These are phyloP conservation scores for Pichia rugopelliculosa DNA, from an alignment of 805 yeast genomes.

Conservation along the genomic window DNA sequence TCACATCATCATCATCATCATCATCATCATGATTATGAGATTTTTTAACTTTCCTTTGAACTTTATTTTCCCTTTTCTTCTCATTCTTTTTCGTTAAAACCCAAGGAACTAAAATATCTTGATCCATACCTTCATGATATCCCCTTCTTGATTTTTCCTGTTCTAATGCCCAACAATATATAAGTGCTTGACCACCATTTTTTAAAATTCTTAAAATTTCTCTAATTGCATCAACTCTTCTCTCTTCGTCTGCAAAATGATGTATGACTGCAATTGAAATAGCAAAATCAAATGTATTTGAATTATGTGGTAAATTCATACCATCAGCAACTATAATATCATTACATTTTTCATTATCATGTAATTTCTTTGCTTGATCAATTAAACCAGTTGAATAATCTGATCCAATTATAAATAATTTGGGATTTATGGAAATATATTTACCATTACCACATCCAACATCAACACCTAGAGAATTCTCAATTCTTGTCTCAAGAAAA, in stretches of 20 bases:
- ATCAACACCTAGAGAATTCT: constrained; percentile 74
- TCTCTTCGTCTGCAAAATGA: constrained; percentile 79
- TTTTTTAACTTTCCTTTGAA: constrained; percentile 7
- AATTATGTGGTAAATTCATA: constrained; percentile 50
- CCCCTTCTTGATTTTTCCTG: constrained; percentile 86
- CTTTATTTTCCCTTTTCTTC: constrained; percentile 8
- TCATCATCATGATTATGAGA: constrained; percentile 14
- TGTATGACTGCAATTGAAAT: constrained; percentile 94
- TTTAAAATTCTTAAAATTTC: constrained; percentile 54
- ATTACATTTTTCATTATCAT: constrained; percentile 20
- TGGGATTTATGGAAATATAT: constrained; percentile 64
- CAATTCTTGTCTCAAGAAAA: constrained; percentile 43
- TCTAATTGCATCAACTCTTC: constrained; percentile 68
- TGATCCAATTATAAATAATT: constrained; percentile 64
- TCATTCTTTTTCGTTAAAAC: constrained; percentile 51
- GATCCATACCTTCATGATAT: constrained; percentile 84
- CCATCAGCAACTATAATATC: constrained; percentile 82
- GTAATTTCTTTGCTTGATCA: constrained; percentile 48
- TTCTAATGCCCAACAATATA: constrained; percentile 96
- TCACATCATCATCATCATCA: constrained; percentile 12
- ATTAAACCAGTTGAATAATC: constrained; percentile 68
- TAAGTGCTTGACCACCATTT: constrained; percentile 59
- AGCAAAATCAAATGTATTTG: constrained; percentile 60
- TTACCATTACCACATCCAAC: constrained; percentile 98
- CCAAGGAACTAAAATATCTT: constrained; percentile 96